Percentiles rank a stretch among this genome's conserved stretches.
phyloP scores from a whole-genome alignment of 495 filamentous ascomycete species.

The Lasiosphaeris hirsuta region DNA sequence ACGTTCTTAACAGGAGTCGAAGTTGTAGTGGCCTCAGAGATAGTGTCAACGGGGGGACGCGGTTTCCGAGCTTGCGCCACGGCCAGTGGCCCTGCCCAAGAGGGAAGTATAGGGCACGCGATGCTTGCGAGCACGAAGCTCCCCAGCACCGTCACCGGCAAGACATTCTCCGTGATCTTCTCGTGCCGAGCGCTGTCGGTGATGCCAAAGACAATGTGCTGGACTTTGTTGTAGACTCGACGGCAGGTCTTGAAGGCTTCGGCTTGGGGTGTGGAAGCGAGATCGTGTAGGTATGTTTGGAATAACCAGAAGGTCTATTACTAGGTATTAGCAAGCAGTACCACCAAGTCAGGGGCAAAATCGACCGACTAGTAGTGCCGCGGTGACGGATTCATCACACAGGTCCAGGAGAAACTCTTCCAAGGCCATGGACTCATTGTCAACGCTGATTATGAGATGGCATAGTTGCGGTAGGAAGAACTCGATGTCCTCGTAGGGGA shows the following conservation, averaged over 20 bases:
- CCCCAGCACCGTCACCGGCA: conserved; percentile 67
- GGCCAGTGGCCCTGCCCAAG: conserved; percentile 66
- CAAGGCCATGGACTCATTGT: conserved; percentile 80
- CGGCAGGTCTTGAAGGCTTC: conserved; percentile 69
- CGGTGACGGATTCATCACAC: conserved; percentile 75
- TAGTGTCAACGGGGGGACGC: conserved; percentile 51
- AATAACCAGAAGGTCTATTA: conserved; percentile 77
- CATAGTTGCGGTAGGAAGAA: conserved; percentile 81
- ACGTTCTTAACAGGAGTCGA: conserved; percentile 40
- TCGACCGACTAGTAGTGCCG: conserved; percentile 62
- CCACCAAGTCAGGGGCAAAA: neutral
- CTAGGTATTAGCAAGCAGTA: conserved; percentile 13
- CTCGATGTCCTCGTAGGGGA: conserved; percentile 78
- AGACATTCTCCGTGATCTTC: conserved; percentile 69
- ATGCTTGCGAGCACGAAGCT: conserved; percentile 68
- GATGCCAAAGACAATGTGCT: conserved; percentile 71
- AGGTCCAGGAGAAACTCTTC: conserved; percentile 78
- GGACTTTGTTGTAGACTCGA: conserved; percentile 74
- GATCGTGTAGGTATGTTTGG: conserved; percentile 75
- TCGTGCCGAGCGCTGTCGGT: conserved; percentile 59
- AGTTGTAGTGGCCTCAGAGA: conserved; percentile 49
- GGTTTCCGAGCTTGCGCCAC: conserved; percentile 71
- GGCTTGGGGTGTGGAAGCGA: conserved; percentile 63
- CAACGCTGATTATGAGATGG: conserved; percentile 72
- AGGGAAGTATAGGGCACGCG: conserved; percentile 49